Conservation (phyloP, 2,329 filamentous ascomycete species). For the Fusarium odoratissimum region DNA sequence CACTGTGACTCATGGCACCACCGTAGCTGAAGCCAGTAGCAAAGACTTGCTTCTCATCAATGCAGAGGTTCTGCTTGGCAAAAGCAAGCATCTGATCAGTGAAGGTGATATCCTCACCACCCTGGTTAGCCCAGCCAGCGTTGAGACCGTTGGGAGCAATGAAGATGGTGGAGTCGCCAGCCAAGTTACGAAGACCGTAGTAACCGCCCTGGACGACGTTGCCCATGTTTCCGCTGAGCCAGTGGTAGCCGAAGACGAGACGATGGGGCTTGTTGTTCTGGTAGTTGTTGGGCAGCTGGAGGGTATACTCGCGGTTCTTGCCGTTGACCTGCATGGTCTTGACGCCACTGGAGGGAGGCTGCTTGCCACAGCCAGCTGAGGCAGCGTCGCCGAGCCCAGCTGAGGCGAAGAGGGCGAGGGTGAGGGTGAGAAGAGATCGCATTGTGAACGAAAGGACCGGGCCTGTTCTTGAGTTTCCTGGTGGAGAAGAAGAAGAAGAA, state of each 20-base stretch:
- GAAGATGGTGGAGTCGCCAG: slow-evolving; percentile 55
- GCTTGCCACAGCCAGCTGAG: slow-evolving; percentile 54
- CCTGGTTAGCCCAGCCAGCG: slow-evolving; percentile 56
- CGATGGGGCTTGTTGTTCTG: slow-evolving; percentile 37
- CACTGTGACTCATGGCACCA: slow-evolving; percentile 55
- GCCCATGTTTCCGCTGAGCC: slow-evolving; percentile 53
- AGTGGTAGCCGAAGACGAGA: slow-evolving; percentile 53
- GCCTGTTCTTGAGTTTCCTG: neutral
- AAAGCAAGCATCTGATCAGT: slow-evolving; percentile 53
- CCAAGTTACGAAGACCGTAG: slow-evolving; percentile 54
- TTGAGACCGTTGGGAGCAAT: slow-evolving; percentile 57
- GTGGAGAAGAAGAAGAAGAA: neutral
- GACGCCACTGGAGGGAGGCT: slow-evolving; percentile 44
- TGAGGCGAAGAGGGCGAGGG: slow-evolving; percentile 19
- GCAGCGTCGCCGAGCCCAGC: slow-evolving; percentile 20
- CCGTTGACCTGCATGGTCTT: slow-evolving; percentile 50
- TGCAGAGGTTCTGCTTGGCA: slow-evolving; percentile 55
- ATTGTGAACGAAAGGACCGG: slow-evolving; percentile 1
- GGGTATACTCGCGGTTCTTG: slow-evolving; percentile 51
- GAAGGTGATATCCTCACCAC: slow-evolving; percentile 56
- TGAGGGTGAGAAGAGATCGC: slow-evolving; percentile 15
- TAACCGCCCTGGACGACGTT: slow-evolving; percentile 52
- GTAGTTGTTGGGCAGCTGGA: slow-evolving; percentile 51
- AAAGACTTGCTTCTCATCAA: slow-evolving; percentile 56
- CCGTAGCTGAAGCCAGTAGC: slow-evolving; percentile 60